Evolutionary conservation across 1,139 yeast species (phyloP), one percentile per base, ranked within the genome.

Genomic region (Taphrina pruni): DNA sequence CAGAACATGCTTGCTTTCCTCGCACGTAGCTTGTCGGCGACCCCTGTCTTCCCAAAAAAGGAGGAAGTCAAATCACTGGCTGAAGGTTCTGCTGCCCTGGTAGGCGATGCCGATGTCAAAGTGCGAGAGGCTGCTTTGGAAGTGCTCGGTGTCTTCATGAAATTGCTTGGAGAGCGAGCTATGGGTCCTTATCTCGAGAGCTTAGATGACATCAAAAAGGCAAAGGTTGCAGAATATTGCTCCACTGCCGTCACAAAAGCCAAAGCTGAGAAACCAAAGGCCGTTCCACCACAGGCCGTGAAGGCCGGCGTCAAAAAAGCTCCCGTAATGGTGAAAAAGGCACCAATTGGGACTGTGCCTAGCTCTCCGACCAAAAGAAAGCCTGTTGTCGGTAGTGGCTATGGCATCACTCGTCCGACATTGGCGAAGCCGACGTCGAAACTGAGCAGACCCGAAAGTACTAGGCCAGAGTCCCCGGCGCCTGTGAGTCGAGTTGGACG

Each of bases 41-140:
- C 90, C 0, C 78, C 77, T 12, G 73, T 74, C 0, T 77, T 85
- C 0, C 95, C 95, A 1, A 79, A 80, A 7, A 76, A 81, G 5
- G 73, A 79, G 1, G 91, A 89, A 72, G 78, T 87, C 58, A 89
- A 87, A 72, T 75, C 77, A 9, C 86, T 89, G 12, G 85, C 87
- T 81, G 84, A 81, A 1, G 77, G 79, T 1, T 85, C 86, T 1
- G 82, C 84, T 8, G 89, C 88, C 75, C 80, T 90, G 21, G 83
- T 92, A 51, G 82, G 85, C 66, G 99, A 94, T 73, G 88, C 96
- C 0, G 91, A 89, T 76, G 96, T 91, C 70, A 91, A 95, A 0
- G 88, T 91, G 0, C 85, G 99, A 76, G 86, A 88, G 69, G 87
- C 88, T 0, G 89, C 94, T 0, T 88, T 93, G 51, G 92, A 88